Conservation (phyloP, 1,284 basidiomycete species). For the Cryptococcus amylolentus region DNA sequence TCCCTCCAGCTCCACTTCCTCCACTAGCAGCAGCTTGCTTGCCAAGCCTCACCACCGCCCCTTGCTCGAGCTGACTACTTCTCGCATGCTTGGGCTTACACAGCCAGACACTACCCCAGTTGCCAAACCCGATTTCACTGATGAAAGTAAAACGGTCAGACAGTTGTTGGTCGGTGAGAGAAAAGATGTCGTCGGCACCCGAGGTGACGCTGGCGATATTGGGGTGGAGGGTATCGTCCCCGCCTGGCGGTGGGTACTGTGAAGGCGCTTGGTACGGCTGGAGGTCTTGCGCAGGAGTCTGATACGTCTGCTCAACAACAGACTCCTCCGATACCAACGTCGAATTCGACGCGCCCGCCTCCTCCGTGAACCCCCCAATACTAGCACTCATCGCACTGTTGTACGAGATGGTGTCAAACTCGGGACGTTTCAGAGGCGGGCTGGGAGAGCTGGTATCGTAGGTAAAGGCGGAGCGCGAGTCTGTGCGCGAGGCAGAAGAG, state of each 20-base stretch:
- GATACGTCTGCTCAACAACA: background rate
- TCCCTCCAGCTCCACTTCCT: constrained; percentile 42
- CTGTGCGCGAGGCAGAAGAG: constrained; percentile 9
- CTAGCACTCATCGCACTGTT: constrained; percentile 9
- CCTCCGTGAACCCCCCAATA: background rate
- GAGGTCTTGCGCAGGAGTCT: background rate
- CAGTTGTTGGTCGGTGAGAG: constrained; percentile 41
- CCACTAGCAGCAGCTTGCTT: constrained; percentile 23
- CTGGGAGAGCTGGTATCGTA: constrained; percentile 18
- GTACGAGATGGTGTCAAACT: constrained; percentile 35
- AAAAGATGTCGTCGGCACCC: constrained; percentile 23
- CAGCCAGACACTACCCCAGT: constrained; percentile 49
- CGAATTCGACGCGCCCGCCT: background rate
- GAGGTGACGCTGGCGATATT: constrained; percentile 3
- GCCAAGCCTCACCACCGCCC: constrained; percentile 19
- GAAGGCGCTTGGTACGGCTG: background rate
- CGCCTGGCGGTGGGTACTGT: background rate
- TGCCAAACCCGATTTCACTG: constrained; percentile 46
- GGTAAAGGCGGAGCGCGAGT: constrained; percentile 26
- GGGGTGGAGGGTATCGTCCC: constrained; percentile 5
- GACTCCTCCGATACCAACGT: background rate
- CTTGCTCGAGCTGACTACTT: background rate
- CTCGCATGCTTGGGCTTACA: constrained; percentile 24
- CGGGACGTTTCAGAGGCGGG: constrained; percentile 1
- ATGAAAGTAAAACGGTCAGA: constrained; percentile 36